Evolutionary conservation across 2,329 filamentous ascomycete species (phyloP), one percentile per base, ranked within the genome.

Genomic region (Fusarium veterinarium): DNA sequence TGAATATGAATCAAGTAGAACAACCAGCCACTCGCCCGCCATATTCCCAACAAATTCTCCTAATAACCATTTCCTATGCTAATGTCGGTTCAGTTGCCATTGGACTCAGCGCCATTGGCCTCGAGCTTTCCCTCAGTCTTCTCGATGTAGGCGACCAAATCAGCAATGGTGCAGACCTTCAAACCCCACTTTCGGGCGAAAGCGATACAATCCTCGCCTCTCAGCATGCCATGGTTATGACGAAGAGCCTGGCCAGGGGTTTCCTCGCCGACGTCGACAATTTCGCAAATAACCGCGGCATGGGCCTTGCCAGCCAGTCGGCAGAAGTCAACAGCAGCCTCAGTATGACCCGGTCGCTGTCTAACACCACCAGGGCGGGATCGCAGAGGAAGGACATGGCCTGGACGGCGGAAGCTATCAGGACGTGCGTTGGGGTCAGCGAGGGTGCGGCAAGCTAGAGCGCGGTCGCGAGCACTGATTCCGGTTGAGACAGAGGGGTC

Each of bases 161-260:
- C 95, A 80, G 95, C 95, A 83, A 99, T 98, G 35, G 96, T 98
- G 84, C 95, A 97, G 66, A 97, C 94, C 86, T 93, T 96, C 76
- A 99, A 86, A 8, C 95, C 95, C 91, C 93, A 98, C 83, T 88
- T 91, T 82, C 91, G 90, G 33, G 95, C 96, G 87, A 99, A 99
- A 56, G 87, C 89, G 79, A 99, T 86, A 84, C 95, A 98, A 41
- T 90, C 93, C 84, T 97, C 94, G 72, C 94, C 90, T 75, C 95
- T 86, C 91, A 98, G 91, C 96, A 99, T 99, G 31, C 92, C 94
- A n/a, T 91, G 89, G 25, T 89, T 91, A 16, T 82, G 81, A 74
- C 91, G 86, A 78, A 93, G 85, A 2, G 94, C 88, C 78, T 87
- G 86, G 1, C 94, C 95, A 17, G 86, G 84, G 6, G 94, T 88